phyloP scores from a whole-genome alignment of 495 filamentous ascomycete species.

The Daldinia bambusicola region DNA sequence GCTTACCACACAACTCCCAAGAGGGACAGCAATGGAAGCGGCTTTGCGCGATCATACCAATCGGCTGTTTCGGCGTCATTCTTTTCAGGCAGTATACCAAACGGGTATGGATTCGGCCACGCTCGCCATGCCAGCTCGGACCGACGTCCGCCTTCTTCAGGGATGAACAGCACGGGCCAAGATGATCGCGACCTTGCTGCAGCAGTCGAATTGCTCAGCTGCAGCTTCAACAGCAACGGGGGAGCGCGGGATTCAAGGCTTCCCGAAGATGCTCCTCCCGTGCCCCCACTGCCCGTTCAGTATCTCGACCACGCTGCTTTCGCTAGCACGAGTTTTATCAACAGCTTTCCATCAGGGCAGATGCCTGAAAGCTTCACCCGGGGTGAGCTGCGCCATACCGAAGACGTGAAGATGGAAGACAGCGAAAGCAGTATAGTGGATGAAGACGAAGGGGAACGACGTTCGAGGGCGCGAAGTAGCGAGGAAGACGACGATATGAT shows the following conservation, averaged over 20 bases:
- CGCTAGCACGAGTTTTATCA: slow-evolving; percentile 61
- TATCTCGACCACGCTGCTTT: slow-evolving; percentile 66
- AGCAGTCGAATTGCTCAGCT: slow-evolving; percentile 86
- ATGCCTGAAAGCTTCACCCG: slow-evolving; percentile 62
- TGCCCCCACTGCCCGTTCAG: slow-evolving; percentile 81
- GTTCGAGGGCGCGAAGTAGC: slow-evolving; percentile 71
- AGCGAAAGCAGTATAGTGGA: slow-evolving; percentile 73
- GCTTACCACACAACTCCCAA: slow-evolving; percentile 64
- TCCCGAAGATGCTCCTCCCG: slow-evolving; percentile 81
- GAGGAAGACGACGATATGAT: slow-evolving; percentile 92
- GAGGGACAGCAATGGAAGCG: slow-evolving; percentile 72
- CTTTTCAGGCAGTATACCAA: slow-evolving; percentile 61
- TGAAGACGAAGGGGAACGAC: slow-evolving; percentile 81
- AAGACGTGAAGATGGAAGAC: slow-evolving; percentile 76
- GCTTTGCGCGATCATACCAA: slow-evolving; percentile 86
- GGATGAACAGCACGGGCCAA: slow-evolving; percentile 67
- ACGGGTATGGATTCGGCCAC: slow-evolving; percentile 61
- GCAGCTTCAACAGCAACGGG: slow-evolving; percentile 82
- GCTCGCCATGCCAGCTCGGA: slow-evolving; percentile 66
- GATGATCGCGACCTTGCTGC: slow-evolving; percentile 89
- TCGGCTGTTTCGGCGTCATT: slow-evolving; percentile 70
- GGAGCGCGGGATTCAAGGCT: slow-evolving; percentile 74
- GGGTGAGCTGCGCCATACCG: slow-evolving; percentile 54
- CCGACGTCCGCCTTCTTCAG: slow-evolving; percentile 69
- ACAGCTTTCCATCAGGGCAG: slow-evolving; percentile 62